These are phyloP conservation scores for Plectosphaerella plurivora DNA, from an alignment of 2,329 filamentous ascomycete species.

Conservation along the genomic window DNA sequence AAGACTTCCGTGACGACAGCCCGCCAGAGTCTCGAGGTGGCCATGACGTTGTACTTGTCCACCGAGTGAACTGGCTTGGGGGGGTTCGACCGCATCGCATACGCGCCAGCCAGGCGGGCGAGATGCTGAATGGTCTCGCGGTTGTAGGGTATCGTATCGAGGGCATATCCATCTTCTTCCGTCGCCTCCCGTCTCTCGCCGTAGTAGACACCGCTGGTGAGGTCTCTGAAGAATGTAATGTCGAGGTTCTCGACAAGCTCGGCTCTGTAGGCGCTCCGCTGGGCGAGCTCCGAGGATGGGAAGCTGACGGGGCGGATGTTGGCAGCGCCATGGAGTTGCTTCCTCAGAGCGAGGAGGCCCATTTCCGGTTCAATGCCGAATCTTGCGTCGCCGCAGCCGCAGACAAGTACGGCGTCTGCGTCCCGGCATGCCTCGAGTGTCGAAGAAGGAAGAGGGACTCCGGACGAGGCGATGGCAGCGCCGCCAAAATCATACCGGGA, in stretches of 20 bases:
- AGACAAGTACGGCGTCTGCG: slow-evolving; percentile 7
- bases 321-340: slow-evolving; percentile 47
- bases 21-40: slow-evolving; percentile 16
- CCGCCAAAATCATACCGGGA: slow-evolving; percentile 3
- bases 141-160: slow-evolving; percentile 69
- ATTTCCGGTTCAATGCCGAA: slow-evolving; percentile 64
- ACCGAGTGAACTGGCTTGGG: slow-evolving; percentile 40
- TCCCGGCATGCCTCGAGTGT: slow-evolving; percentile 8
- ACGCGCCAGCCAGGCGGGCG: slow-evolving; percentile 60
- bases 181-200: slow-evolving; percentile 46
- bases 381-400: slow-evolving; percentile 8
- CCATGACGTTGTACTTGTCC: slow-evolving; percentile 20
- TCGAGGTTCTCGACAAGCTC: slow-evolving; percentile 64
- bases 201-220: slow-evolving; percentile 76
- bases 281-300: slow-evolving; percentile 63
- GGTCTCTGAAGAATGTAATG: slow-evolving; percentile 73
- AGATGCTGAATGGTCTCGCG: slow-evolving; percentile 67
- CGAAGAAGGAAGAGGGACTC: slow-evolving; percentile 1
- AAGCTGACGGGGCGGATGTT: slow-evolving; percentile 77
- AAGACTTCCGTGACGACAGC: slow-evolving; percentile 11
- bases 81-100: slow-evolving; percentile 52
- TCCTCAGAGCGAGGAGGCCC: slow-evolving; percentile 67
- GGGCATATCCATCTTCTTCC: slow-evolving; percentile 54
- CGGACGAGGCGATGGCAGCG: not conserved
- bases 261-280: slow-evolving; percentile 65